Evolutionary conservation across 179 eudicot genomes (phyloP), one percentile per base, ranked within the genome.

Genomic region (Gypsophila paniculata): DNA sequence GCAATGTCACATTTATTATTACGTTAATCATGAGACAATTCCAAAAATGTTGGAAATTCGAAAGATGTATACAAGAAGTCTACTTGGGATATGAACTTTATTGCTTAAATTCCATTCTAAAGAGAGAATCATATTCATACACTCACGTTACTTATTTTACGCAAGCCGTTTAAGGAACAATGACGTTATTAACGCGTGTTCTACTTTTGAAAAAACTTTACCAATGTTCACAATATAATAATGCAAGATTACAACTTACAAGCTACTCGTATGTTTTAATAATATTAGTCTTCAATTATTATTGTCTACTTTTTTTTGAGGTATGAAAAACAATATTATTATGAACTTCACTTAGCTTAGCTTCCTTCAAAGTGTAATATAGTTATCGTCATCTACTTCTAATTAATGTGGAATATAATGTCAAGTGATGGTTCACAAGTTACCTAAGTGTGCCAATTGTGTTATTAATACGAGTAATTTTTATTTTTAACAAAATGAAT

Each of bases 121-220:
- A 17, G 48, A 62, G 23, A 62, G 48, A 62, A 23, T 32, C 48
- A 34, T 32, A 14, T 13, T 14, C 67, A 62, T 58, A 23, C 34
- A 64, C 49, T 64, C 51, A 44, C 6, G 53, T 32, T 10, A 53
- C 11, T 6, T 42, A 42, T 6, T 48, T 2, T 23, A 52, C 0
- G 18, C 61, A 51, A 68, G 61, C 61, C 72, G 61, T 68, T 68
- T n/a, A 68, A 68, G 72, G 46, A 68, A 53, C 61, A 68, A 29
- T 17, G 25, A 67, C 58, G 46, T 52, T 32, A 4, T 42, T 42
- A 42, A n/a, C 72, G 72, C 72, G 72, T 68, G 13, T 4, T 29
- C 9, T 52, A 48, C 23, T 51, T 6, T 53, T 68, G 25, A 15
- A 26, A 1, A 26, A 9, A 8, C 11, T 17, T 29, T 67, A 8